Base-by-base conservation (phyloP, 768 basidiomycete species). In the Rhizopogon rudus region DNA sequence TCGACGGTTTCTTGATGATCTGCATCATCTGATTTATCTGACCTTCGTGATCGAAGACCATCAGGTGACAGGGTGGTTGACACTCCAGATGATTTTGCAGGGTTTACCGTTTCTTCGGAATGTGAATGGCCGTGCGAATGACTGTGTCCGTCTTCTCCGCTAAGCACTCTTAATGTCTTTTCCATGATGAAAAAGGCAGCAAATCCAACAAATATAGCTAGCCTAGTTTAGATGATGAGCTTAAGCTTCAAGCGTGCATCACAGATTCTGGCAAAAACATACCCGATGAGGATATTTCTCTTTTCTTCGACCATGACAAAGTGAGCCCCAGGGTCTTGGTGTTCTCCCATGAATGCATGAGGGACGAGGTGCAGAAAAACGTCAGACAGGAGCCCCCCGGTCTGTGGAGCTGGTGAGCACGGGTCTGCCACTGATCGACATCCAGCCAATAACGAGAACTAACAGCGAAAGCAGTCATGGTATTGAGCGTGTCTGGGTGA, bases 391-490 rank as follows among this genome's bases (percentile, higher is more conserved):
- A 97, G 80, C 29, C 93, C 93, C 33, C 93, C 93, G 9, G 92
- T 94, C 82, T 91, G 61, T 46, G 56, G 58, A 46, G 61, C 48
- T 40, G 42, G 50, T 63, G 51, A 61, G 61, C 45, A 52, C 52
- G 52, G 57, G 48, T 57, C 58, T 46, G 45, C 55, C 29, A 60
- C 60, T 55, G 55, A 28, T 43, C 35, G 50, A 57, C 33, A 4
- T 40, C 20, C 8, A 20, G 53, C 51, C 29, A 55, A 48, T 60
- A 42, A 42, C 42, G 52, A 54, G 56, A 49, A 68, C 87, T 68
- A 68, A 91, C 89, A 57, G 93, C 93, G 68, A 94, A 94, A 6
- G 93, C 90, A 35, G 92, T 94, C 92, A 94, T 94, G 12, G 90
- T 93, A 64, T 94, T 94, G 56, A 95, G 79, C 43, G 91, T 93